Base-by-base conservation (phyloP, 306 rosid genomes). In the Cercis canadensis region DNA sequence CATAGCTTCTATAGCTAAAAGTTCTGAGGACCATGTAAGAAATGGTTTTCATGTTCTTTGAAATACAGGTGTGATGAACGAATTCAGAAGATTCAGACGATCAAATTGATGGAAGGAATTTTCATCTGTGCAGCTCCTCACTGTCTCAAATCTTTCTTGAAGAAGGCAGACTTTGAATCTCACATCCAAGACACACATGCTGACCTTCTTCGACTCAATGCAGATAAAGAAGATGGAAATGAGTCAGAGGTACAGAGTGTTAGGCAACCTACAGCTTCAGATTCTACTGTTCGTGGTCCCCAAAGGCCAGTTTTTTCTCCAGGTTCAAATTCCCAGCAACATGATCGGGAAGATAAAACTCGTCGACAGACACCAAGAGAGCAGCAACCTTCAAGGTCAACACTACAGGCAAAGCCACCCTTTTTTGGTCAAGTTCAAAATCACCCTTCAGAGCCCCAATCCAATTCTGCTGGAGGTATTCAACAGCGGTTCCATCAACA, bases 91-190 rank as follows among this genome's bases (percentile, higher is more conserved):
- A 95, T 95, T 77, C 99, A 87, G 77, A 92, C 99, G 3, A 85
- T 95, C 54, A 92, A 95, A 89, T 75, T 95, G 87, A 92, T 95
- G 97, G 99, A 95, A 86, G 99, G 99, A 70, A 95, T 92, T 82
- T 85, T 89, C 74, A 74, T 95, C 57, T 95, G 99, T 62, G 99
- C 96, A 39, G 99, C 97, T 52, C 97, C 97, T 65, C 99, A 95
- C 67, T 95, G 99, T 81, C 96, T 92, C 53, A 95, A 88, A 76
- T 86, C 99, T 65, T 95, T 95, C 82, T 62, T 95, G 62, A 92
- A 88, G 84, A 80, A 81, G 78, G 54, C 76, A 57, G 97, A 95
- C 9, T 92, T 95, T 74, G 99, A 95, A 75, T 80, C 90, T 81
- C 99, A 95, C 67, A 92, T 95, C 69, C 92, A 92, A 0, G 96